A percentile compares a stretch with the other conserved stretches of the same genome.
phyloP scores from a whole-genome alignment of 2,329 filamentous ascomycete genomes.

The Epichloe uncinata region DNA sequence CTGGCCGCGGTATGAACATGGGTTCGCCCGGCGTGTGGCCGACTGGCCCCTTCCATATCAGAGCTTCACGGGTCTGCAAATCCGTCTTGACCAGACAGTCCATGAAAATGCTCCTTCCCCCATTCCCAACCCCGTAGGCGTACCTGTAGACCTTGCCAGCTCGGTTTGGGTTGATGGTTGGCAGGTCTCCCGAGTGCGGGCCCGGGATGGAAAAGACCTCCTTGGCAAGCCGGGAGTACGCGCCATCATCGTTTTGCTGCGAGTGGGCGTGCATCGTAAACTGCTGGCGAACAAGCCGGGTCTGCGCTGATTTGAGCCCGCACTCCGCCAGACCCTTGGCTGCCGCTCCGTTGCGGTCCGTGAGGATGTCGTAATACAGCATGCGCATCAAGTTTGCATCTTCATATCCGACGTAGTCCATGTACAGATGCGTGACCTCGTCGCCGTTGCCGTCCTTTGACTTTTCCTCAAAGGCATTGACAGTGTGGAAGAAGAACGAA shows the following conservation, averaged over 20 bases:
- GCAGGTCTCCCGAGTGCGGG: slow-evolving; percentile 48
- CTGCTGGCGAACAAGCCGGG: slow-evolving; percentile 29
- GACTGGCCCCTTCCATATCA: slow-evolving; percentile 42
- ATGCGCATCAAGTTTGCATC: slow-evolving; percentile 50
- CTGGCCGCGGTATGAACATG: slow-evolving; percentile 45
- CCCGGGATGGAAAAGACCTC: slow-evolving; percentile 33
- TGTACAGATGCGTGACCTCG: slow-evolving; percentile 36
- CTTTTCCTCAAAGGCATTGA: slow-evolving; percentile 61
- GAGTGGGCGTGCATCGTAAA: slow-evolving; percentile 21
- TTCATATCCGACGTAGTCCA: slow-evolving; percentile 52
- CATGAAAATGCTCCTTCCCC: slow-evolving; percentile 46
- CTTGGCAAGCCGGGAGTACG: slow-evolving; percentile 13
- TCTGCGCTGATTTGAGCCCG: slow-evolving; percentile 21
- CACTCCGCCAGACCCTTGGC: slow-evolving; percentile 29
- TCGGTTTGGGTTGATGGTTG: slow-evolving; percentile 48
- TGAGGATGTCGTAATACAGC: slow-evolving; percentile 58
- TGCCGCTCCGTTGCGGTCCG: slow-evolving; percentile 36
- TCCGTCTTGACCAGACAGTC: slow-evolving; percentile 57
- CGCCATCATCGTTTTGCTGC: slow-evolving; percentile 5
- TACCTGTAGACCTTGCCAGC: slow-evolving; percentile 42
- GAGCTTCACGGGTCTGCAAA: slow-evolving; percentile 33
- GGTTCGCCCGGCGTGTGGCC: slow-evolving; percentile 57
- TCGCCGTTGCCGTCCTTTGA: slow-evolving; percentile 20
- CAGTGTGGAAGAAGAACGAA: slow-evolving; percentile 67
- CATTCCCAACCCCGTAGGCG: slow-evolving; percentile 43